Percentiles rank a stretch among this genome's conserved stretches.
Evolutionary conservation across 768 basidiomycete species (phyloP).

Genomic region (Psilocybe tampanensis): DNA sequence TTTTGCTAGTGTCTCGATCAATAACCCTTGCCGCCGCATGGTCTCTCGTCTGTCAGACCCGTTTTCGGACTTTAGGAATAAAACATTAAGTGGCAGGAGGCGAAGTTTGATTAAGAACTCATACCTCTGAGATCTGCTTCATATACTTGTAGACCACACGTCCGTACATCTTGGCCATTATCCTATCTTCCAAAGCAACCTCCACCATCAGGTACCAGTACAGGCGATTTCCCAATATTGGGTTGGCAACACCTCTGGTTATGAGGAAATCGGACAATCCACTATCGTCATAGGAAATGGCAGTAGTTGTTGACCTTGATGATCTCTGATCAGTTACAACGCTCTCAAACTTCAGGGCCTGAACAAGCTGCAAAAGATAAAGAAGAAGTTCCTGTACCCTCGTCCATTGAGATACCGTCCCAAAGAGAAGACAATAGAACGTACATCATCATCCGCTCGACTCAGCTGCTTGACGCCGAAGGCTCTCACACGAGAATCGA

Average conservation of each 20-base stretch:
- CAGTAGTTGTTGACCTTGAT: constrained; percentile 70
- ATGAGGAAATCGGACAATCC: constrained; percentile 94
- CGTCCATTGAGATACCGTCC: constrained; percentile 5
- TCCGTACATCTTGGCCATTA: constrained; percentile 92
- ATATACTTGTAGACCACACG: constrained; percentile 90
- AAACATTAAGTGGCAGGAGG: background rate
- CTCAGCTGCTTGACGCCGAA: constrained; percentile 93
- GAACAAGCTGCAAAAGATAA: constrained; percentile 94
- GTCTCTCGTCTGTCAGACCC: constrained; percentile 84
- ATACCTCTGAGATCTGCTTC: constrained; percentile 84
- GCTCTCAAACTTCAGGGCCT: constrained; percentile 96
- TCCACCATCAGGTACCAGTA: constrained; percentile 99
- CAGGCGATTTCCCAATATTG: constrained; percentile 85
- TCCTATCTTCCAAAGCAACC: constrained; percentile 82
- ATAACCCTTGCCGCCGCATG: constrained; percentile 89
- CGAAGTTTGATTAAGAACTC: constrained; percentile 9
- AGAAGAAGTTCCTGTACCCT: constrained; percentile 77
- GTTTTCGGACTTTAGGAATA: constrained; percentile 54
- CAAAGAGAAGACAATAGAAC: constrained; percentile 20
- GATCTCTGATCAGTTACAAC: constrained; percentile 76
- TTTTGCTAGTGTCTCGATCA: constrained; percentile 84
- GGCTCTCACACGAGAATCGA: constrained; percentile 89
- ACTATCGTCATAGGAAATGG: constrained; percentile 87
- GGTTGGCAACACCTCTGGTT: constrained; percentile 78
- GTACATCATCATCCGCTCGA: constrained; percentile 92